Conservation (phyloP, 2,329 filamentous ascomycete species). For the Hypoxylon rubiginosum region DNA sequence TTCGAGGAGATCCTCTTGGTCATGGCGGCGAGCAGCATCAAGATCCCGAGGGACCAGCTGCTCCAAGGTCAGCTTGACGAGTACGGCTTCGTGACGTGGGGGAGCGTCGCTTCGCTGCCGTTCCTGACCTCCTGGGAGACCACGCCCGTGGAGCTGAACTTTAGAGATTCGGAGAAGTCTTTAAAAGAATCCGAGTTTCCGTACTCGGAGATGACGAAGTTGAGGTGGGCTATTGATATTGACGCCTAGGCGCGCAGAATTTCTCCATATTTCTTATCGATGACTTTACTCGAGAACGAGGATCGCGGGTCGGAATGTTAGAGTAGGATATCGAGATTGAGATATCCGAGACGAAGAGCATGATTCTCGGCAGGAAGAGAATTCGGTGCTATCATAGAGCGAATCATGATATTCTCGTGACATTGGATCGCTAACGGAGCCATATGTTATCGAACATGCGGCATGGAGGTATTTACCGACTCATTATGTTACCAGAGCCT, state of each 20-base stretch:
- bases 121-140: not conserved
- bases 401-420: not conserved
- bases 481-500: not conserved
- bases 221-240: constrained; percentile 2
- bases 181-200: constrained; percentile 1
- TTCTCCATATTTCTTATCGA: not conserved
- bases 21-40: constrained; percentile 8
- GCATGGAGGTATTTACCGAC: not conserved
- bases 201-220: not conserved
- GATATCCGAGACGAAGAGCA: not conserved
- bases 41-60: constrained; percentile 3
- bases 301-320: not conserved
- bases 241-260: not conserved
- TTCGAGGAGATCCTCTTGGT: constrained; percentile 8
- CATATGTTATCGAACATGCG: not conserved
- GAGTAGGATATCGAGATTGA: not conserved
- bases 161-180: constrained; percentile 4
- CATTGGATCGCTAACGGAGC: not conserved
- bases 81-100: constrained; percentile 6
- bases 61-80: constrained; percentile 3
- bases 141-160: constrained; percentile 4
- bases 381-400: not conserved
- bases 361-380: not conserved
- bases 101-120: not conserved
- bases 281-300: not conserved